Percentiles rank a stretch among this genome's conserved stretches.
phyloP scores from a whole-genome alignment of 192 early-diverging fungal genomes.

The Thamnidium elegans region DNA sequence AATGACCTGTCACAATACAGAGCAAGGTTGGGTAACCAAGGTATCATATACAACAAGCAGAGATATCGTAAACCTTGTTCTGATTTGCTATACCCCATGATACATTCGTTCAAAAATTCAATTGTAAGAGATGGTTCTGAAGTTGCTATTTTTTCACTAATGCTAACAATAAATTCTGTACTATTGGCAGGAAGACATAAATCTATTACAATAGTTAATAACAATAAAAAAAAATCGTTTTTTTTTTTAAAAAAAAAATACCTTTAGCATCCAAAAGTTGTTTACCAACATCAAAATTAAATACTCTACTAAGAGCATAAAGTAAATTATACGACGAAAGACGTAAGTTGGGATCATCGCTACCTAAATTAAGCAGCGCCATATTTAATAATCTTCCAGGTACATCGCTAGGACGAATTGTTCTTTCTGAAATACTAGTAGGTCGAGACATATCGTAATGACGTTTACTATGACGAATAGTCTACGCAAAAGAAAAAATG shows the following conservation, averaged over 20 bases:
- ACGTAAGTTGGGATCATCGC: slow-evolving; percentile 70
- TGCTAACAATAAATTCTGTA: slow-evolving; percentile 68
- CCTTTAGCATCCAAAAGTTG: slow-evolving; percentile 71
- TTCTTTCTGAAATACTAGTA: slow-evolving; percentile 53
- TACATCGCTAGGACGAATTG: slow-evolving; percentile 79
- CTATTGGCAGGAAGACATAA: slow-evolving; percentile 87
- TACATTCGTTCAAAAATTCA: slow-evolving; percentile 82
- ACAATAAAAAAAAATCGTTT: not conserved
- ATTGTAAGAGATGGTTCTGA: slow-evolving; percentile 75
- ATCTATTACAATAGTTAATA: slow-evolving; percentile 35
- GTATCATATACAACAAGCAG: slow-evolving; percentile 81
- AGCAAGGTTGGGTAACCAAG: slow-evolving; percentile 80
- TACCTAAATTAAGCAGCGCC: slow-evolving; percentile 83
- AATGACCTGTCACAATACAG: slow-evolving; percentile 43
- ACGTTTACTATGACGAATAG: slow-evolving; percentile 64
- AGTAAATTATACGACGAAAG: slow-evolving; percentile 86
- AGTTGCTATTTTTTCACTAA: slow-evolving; percentile 74
- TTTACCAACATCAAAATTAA: slow-evolving; percentile 77
- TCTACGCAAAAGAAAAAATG: slow-evolving; percentile 34
- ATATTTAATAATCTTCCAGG: slow-evolving; percentile 90
- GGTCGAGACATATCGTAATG: slow-evolving; percentile 62
- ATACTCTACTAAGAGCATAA: slow-evolving; percentile 68
- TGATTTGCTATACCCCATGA: slow-evolving; percentile 71
- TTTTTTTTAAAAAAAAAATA: slow-evolving; percentile 4
- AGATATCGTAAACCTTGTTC: slow-evolving; percentile 64